Evolutionary conservation across 1,284 basidiomycete genomes (phyloP).

Genomic region (Cystobasidiaceae sp.): DNA sequence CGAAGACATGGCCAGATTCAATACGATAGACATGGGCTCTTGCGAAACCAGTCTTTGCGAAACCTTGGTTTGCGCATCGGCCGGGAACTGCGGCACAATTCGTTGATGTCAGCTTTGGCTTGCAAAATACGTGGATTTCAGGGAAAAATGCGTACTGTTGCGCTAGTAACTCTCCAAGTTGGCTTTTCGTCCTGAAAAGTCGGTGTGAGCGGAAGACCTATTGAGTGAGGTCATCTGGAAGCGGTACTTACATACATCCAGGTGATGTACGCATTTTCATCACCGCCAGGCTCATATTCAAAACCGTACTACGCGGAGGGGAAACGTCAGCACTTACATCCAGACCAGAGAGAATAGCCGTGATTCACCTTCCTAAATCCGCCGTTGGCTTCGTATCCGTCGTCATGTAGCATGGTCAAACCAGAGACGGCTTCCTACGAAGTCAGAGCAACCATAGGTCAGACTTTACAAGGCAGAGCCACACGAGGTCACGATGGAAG

Average conservation of each 20-base stretch:
- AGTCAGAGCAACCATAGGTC: background rate
- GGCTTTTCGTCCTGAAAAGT: slow-evolving; percentile 25
- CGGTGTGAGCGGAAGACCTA: background rate
- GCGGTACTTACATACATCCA: slow-evolving; percentile 21
- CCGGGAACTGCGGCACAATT: slow-evolving; percentile 5
- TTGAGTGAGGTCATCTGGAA: too few species aligned
- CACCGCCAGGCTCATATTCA: slow-evolving; percentile 44
- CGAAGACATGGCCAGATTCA: slow-evolving; percentile 72
- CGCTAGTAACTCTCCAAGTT: slow-evolving; percentile 30
- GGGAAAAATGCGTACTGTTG: slow-evolving; percentile 19
- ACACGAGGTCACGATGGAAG: too few species aligned
- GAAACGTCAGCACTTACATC: background rate
- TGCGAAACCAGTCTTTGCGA: slow-evolving; percentile 32
- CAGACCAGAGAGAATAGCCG: background rate
- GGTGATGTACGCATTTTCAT: slow-evolving; percentile 28
- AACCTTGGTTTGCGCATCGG: slow-evolving; percentile 29
- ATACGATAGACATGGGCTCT: slow-evolving; percentile 60
- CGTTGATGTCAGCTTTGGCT: background rate
- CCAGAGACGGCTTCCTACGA: slow-evolving; percentile 45
- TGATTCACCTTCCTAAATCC: slow-evolving; percentile 33
- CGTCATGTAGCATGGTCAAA: slow-evolving; percentile 40
- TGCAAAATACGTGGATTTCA: background rate
- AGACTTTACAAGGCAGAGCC: too few species aligned
- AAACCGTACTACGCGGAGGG: slow-evolving; percentile 38
- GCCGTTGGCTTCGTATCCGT: slow-evolving; percentile 33